phyloP scores from a whole-genome alignment of 1,284 basidiomycete genomes.

The Ustilago curta region DNA sequence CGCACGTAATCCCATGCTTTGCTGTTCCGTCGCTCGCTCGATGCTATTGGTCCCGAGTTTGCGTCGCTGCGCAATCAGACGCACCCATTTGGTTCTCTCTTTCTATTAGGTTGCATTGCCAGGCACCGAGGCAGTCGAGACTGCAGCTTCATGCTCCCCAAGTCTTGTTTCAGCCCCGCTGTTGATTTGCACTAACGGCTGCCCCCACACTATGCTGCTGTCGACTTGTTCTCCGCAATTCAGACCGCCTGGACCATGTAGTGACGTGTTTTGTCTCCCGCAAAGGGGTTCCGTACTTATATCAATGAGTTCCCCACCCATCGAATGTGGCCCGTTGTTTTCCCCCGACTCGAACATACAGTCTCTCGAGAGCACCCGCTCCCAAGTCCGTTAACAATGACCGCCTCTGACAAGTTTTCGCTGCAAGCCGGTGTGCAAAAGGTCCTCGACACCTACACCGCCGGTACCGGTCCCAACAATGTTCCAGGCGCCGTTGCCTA shows the following conservation, averaged over 20 bases:
- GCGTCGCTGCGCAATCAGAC: too few relatives aligned
- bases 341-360: background rate
- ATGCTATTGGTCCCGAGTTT: background rate
- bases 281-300: too few relatives aligned
- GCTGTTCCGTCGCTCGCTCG: background rate
- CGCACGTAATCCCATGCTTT: background rate
- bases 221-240: background rate
- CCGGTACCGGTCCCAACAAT: conserved; percentile 14
- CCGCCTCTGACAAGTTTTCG: conserved; percentile 10
- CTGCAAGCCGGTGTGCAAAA: conserved; percentile 18
- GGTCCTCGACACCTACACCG: conserved; percentile 24
- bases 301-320: background rate
- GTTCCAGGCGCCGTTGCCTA: conserved; percentile 50
- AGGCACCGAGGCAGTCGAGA: too few relatives aligned
- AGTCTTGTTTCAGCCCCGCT: too few relatives aligned
- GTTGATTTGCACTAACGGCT: too few relatives aligned
- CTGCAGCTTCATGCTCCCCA: too few relatives aligned
- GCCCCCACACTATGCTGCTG: too few relatives aligned
- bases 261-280: too few relatives aligned
- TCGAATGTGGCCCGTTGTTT: background rate
- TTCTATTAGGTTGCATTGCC: too few relatives aligned
- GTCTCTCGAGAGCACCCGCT: background rate
- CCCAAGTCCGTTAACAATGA: conserved; percentile 3
- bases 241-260: background rate
- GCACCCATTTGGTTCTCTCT: too few relatives aligned